These are phyloP conservation scores for Xylaria sp. DNA, from an alignment of 2,329 filamentous ascomycete genomes.

Conservation along the genomic window DNA sequence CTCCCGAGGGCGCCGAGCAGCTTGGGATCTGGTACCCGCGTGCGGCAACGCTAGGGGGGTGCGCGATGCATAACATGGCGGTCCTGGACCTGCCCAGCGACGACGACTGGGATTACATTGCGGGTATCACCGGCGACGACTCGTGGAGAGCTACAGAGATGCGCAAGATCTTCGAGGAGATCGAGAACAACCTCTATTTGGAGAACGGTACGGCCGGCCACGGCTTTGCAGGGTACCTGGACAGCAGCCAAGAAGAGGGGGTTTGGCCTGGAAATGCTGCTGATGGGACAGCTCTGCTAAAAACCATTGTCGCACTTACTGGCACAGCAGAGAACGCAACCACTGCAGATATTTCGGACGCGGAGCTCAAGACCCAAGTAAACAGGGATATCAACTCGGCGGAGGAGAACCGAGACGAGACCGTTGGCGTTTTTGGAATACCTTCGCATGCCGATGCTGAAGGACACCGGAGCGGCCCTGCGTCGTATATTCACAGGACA, in stretches of 20 bases:
- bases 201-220: slow-evolving; percentile 44
- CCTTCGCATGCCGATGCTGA: slow-evolving; percentile 25
- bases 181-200: slow-evolving; percentile 30
- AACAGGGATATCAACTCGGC: slow-evolving; percentile 27
- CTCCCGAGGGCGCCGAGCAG: slow-evolving; percentile 52
- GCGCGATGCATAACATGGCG: slow-evolving; percentile 30
- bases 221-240: slow-evolving; percentile 32
- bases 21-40: slow-evolving; percentile 62
- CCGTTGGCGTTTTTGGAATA: slow-evolving; percentile 27
- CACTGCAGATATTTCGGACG: slow-evolving; percentile 15
- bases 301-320: slow-evolving; percentile 16
- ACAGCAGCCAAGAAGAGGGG: slow-evolving; percentile 25
- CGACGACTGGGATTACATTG: slow-evolving; percentile 48
- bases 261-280: slow-evolving; percentile 22
- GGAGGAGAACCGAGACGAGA: slow-evolving; percentile 23
- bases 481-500: slow-evolving; percentile 27
- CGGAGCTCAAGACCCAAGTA: slow-evolving; percentile 22
- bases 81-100: slow-evolving; percentile 45
- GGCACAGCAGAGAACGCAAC: slow-evolving; percentile 17
- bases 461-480: slow-evolving; percentile 21
- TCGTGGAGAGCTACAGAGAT: slow-evolving; percentile 31
- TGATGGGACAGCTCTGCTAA: slow-evolving; percentile 21
- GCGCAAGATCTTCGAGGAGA: slow-evolving; percentile 31
- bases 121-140: slow-evolving; percentile 38
- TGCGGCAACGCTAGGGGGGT: slow-evolving; percentile 48